Evolutionary conservation across 371 early-diverging fungal species (phyloP), one percentile per base, ranked within the genome.

Genomic region (Apophysomyces elegans): DNA sequence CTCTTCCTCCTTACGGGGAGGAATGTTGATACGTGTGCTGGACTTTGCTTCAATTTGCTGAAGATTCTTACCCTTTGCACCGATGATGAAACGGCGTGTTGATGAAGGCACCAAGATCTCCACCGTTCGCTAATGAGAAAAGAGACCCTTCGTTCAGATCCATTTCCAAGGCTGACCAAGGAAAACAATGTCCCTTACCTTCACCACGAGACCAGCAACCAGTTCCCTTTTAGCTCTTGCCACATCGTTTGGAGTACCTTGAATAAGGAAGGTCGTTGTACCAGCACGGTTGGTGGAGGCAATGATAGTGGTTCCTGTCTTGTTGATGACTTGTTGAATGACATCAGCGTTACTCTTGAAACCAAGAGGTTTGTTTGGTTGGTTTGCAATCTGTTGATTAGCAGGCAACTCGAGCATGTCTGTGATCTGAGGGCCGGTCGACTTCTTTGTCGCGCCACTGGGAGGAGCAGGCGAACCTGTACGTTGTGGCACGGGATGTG

Each of bases 241-340:
- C 12, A 96, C 94, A 58, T 86, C 87, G 37, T 90, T 88, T 21
- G 89, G 79, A 44, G 87, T 84, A 59, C 98, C 96, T 71, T 88
- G 89, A 75, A 97, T 88, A 46, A 95, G 73, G 66, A 94, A 93
- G 37, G 94, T 95, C 41, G 91, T 86, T n/a, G 90, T 90, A 26
- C 90, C 88, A 54, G 85, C 85, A 38, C 86, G 83, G 79, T 93
- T 90, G 58, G 91, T 90, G 45, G 95, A 93, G 21, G 91, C 86
- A 61, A 96, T 95, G 66, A 96, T 95, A 26, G 86, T 83, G n/a
- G 95, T 93, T 44, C 86, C 84, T 5, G 90, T 90, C 60, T 85
- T 79, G 59, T 79, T 71, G 78, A 85, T 90, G 59, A 93, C 90
- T 58, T 84, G 77, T 74, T 90, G 90, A 73, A 90, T 89, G 18